Base-by-base conservation (phyloP, 208 protist species). In the Herpetomonas tarakana region DNA sequence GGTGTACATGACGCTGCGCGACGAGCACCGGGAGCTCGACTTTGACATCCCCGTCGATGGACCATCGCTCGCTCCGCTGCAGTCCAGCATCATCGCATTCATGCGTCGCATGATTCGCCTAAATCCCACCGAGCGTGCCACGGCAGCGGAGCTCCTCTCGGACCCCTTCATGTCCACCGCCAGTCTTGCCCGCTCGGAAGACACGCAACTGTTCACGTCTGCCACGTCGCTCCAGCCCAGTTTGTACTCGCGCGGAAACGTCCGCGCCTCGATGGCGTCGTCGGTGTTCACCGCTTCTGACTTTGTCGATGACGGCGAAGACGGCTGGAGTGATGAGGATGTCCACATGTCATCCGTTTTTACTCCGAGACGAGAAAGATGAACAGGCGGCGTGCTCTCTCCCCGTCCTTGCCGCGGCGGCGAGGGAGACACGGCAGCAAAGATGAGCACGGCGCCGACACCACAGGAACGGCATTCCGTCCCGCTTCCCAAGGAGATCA, bases 51-150 rank as follows among this genome's bases (percentile, higher is more conserved):
- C 65, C 4, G 1, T 7, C 44, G 55, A 62, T 1, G 25, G 25
- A 9, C 21, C 52, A 24, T 24, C 47, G 14, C 28, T 56, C 11
- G 35, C 24, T 7, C 18, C 4, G 24, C 25, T 55, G 26, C 51
- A 35, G 12, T 21, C 21, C 21, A 21, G 53, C 11, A 49, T 62
- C 11, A 44, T 58, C 24, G 74, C 91, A 58, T 97, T 97, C 68
- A 18, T 97, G 6, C 55, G 68, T 22, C 25, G 58, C 12, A 93
- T 92, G 65, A 65, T 97, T 7, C 61, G 38, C 0, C 62, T 82
- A 30, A 62, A 91, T 30, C 68, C 68, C 9, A 41, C 73, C 9
- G 38, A 77, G 25, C 61, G 93, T 16, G 78, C 78, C n/a, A 62
- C 65, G 0, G 83, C 88, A 0, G 67, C 61, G 14, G 69, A 87